phyloP scores from a whole-genome alignment of 2,329 filamentous ascomycete genomes.

The Aureobasidium sp. region DNA sequence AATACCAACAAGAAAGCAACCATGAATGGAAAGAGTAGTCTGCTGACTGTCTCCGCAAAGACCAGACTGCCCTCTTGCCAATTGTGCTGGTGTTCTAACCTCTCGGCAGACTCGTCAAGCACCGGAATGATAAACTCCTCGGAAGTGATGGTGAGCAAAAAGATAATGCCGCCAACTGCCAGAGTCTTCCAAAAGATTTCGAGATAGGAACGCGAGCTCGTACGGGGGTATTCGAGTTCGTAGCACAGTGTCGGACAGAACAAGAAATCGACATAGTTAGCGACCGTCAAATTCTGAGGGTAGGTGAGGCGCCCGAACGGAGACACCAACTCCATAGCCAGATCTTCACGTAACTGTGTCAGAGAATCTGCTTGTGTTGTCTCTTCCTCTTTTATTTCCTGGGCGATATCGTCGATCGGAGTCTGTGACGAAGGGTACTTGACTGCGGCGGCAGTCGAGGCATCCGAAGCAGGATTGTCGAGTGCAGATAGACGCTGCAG shows the following conservation, averaged over 20 bases:
- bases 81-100: constrained; percentile 43
- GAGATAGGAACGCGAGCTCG: constrained; percentile 64
- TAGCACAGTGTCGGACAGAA: constrained; percentile 95
- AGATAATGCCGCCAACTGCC: constrained; percentile 93
- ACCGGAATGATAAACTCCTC: constrained; percentile 96
- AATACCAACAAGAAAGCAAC: constrained; percentile 91
- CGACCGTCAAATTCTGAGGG: constrained; percentile 74
- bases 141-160: constrained; percentile 80
- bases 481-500: constrained; percentile 72
- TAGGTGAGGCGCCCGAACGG: constrained; percentile 86
- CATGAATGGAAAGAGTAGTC: constrained; percentile 96
- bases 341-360: constrained; percentile 68
- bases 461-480: constrained; percentile 54
- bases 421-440: constrained; percentile 55
- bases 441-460: constrained; percentile 44
- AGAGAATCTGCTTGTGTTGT: constrained; percentile 34
- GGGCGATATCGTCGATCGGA: constrained; percentile 49
- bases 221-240: constrained; percentile 91
- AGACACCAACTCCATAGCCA: constrained; percentile 85
- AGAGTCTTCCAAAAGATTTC: constrained; percentile 78
- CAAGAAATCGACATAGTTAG: constrained; percentile 80
- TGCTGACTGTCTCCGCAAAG: constrained; percentile 80
- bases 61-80: constrained; percentile 66
- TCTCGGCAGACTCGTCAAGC: constrained; percentile 61
- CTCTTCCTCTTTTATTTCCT: constrained; percentile 25